Conservation (phyloP, 2,329 filamentous ascomycete species). For the Fusarium vanettenii region DNA sequence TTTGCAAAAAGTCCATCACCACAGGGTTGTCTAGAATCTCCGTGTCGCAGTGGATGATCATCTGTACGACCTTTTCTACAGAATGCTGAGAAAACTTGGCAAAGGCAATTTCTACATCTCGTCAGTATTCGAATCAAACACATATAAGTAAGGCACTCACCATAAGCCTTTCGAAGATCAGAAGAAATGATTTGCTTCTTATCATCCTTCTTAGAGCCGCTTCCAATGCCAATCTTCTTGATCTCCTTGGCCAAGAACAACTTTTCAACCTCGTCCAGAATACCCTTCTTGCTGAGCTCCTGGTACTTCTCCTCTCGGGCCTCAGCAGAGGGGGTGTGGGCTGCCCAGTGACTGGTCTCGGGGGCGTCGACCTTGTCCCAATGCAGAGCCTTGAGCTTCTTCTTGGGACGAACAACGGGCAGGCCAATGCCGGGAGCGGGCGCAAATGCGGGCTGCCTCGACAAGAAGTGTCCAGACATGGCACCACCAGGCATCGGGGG, state of each 20-base stretch:
- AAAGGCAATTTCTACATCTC: constrained; percentile 79
- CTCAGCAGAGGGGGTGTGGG: constrained; percentile 85
- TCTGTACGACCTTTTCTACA: constrained; percentile 86
- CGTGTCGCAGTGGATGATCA: constrained; percentile 94
- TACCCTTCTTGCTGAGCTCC: constrained; percentile 92
- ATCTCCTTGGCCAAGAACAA: constrained; percentile 98
- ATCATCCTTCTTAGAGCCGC: constrained; percentile 80
- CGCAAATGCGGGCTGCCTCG: constrained; percentile 68
- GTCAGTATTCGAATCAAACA: constrained; percentile 45
- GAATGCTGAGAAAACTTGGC: constrained; percentile 90
- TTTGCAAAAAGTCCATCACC: constrained; percentile 96
- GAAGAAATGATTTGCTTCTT: constrained; percentile 97
- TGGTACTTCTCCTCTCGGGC: constrained; percentile 96
- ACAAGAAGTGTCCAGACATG: constrained; percentile 81
- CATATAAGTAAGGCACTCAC: constrained; percentile 54
- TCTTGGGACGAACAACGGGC: constrained; percentile 90
- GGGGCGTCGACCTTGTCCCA: constrained; percentile 98
- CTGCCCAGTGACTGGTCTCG: constrained; percentile 92
- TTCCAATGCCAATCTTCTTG: constrained; percentile 80
- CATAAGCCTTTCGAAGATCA: constrained; percentile 89
- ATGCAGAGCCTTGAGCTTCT: constrained; percentile 99
- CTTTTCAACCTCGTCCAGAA: constrained; percentile 97
- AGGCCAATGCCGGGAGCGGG: constrained; percentile 71
- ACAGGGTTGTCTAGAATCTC: constrained; percentile 90
- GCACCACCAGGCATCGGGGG: constrained; percentile 75